Evolutionary conservation across 1,139 yeast species (phyloP), one percentile per base, ranked within the genome.

Genomic region (Zygoascus hellenicus): DNA sequence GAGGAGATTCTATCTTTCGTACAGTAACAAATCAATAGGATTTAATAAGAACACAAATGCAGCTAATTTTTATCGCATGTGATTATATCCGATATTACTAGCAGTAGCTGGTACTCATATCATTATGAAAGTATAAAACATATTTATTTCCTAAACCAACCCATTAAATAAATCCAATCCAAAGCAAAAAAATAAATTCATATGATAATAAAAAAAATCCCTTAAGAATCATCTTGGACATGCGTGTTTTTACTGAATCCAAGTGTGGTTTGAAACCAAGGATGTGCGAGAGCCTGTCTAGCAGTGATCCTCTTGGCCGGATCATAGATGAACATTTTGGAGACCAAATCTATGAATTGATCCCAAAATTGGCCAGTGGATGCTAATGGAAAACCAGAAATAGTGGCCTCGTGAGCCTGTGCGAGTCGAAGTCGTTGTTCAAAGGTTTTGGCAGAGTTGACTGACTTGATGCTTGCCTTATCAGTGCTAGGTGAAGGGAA

Each of bases 231-330:
- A 10, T 11, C 30, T 29, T 36, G 29, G 15, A 14, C 32, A 41
- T 41, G 43, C 17, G 43, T 32, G 36, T 41, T 41, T 34, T 41
- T 41, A 13, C 38, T 32, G 26, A 32, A 41, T 13, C 38, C 32
- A 33, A 56, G 48, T n/a, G 45, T 29, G 29, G 48, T 45, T 28
- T 41, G 41, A 51, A 69, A 54, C 70, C 70, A 75, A 11, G 94
- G 94, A 66, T 92, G 97, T 38, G 70, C 70, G 48, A 89, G 71
- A 16, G 95, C 87, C 38, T 80, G 80, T 51, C 80, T 77, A 0
- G 96, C 90, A 42, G 81, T 76, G 50, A 89, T 82, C 65, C 98
- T 77, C 53, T 76, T 66, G 47, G 67, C 68, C 11, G 97, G 96
- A 59, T 90, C 87, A 43, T 86, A 90, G 15, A 83, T 78, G 54